Evolutionary conservation across 345 rosid genomes (phyloP).

Genomic region (Erysimum cheiranthoides): DNA sequence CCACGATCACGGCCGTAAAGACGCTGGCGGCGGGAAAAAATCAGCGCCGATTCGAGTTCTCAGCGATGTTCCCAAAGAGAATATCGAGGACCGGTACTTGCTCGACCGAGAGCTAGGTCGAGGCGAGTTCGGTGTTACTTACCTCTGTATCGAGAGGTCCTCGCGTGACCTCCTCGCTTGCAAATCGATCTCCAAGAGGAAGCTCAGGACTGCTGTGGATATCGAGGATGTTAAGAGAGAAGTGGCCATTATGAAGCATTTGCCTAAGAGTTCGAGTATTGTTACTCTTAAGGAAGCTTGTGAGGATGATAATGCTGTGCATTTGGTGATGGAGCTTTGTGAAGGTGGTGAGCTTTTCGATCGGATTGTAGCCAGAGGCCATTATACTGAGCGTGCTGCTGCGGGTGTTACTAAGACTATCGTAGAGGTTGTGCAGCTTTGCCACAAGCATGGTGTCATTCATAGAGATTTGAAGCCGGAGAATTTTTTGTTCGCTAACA

Average conservation of each 20-base stretch:
- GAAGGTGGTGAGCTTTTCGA: conserved; percentile 99
- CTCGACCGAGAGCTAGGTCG: conserved; percentile 98
- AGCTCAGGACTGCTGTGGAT: conserved; percentile 90
- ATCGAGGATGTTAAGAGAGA: conserved; percentile 94
- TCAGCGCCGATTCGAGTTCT: conserved; percentile 75
- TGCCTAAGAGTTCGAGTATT: conserved; percentile 86
- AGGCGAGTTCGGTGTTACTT: conserved; percentile 99
- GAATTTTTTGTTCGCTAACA: conserved; percentile 93
- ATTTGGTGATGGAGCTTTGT: conserved; percentile 99
- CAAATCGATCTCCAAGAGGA: conserved; percentile 96
- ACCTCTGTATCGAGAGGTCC: conserved; percentile 85
- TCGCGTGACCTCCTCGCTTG: conserved; percentile 88
- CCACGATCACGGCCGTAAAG: conserved; percentile 73
- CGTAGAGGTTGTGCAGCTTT: conserved; percentile 93
- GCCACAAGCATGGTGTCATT: conserved; percentile 96
- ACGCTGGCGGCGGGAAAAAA: conserved; percentile 59
- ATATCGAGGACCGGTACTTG: conserved; percentile 83
- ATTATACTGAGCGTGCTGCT: conserved; percentile 97
- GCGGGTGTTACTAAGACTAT: conserved; percentile 92
- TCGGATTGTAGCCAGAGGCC: conserved; percentile 99
- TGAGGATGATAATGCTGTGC: conserved; percentile 97
- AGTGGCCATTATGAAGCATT: conserved; percentile 96
- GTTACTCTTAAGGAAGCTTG: conserved; percentile 93
- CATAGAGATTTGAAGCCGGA: conserved; percentile 99
- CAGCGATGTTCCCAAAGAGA: conserved; percentile 78